Base-by-base conservation (phyloP, 768 basidiomycete genomes). In the Daedaleopsis sinensis region DNA sequence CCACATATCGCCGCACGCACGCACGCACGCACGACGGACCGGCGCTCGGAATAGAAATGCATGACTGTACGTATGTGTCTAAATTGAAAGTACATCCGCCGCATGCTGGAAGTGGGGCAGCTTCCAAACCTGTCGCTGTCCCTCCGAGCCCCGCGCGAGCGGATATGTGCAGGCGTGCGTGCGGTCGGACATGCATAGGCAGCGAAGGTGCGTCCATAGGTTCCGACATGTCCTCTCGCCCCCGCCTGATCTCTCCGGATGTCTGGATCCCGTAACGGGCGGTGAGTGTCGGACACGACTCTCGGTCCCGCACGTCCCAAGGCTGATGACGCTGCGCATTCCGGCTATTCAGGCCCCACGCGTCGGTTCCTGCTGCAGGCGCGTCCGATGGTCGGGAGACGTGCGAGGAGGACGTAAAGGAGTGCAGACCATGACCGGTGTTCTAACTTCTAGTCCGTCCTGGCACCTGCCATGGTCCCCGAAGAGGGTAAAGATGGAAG, bases 41-140 rank as follows among this genome's bases (percentile, higher is more conserved):
- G 52, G 58, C 36, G 58, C 36, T 52, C 32, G 58, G 58, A 53
- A 59, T 59, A 53, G 58, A 59, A 32, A 3, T 32, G 27, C 27
- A 32, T 32, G 43, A 54, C 39, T 57, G 55, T 57, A 57, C 36
- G 55, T 48, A 49, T 38, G 49, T 39, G n/a, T n/a, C n/a, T n/a
- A n/a, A n/a, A n/a, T n/a, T n/a, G n/a, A 32, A 32, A 32, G 27
- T 32, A 32, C 27, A 7, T 32, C 27, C 27, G 27, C 46, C 48
- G n/a, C 55, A 32, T 23, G 21, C 55, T 42, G 39, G 18, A 42
- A n/a, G n/a, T n/a, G 39, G 13, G 18, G 47, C 19, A 48, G 11
- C 47, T 48, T 48, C 13, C n/a, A 10, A 42, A 42, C 11, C 39
- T 10, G 18, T 27, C n/a, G 11, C 19, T 12, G 24, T 48, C n/a